Evolutionary conservation across 2,329 filamentous ascomycete species (phyloP), one percentile per base, ranked within the genome.

Genomic region (Ophiosphaerella narmari): DNA sequence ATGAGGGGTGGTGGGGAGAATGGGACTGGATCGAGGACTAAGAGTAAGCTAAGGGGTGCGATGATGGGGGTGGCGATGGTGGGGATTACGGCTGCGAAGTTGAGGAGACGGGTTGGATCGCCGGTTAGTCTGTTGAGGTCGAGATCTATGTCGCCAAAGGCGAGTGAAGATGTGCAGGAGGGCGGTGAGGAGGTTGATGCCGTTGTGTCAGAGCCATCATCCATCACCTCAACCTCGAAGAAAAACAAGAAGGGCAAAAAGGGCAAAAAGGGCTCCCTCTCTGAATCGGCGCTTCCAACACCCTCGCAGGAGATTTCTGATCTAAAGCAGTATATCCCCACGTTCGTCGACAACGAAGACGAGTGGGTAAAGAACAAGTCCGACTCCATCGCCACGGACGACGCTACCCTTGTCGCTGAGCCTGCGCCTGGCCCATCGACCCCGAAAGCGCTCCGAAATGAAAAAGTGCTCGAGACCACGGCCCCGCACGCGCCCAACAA

Each of bases 391-490:
- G 47, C 63, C 41, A 66, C 65, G 1, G 67, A 71, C 42, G 67
- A 68, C 36, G 65, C 62, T 43, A 71, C 67, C 2, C 63, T 72
- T 35, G 62, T 72, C 13, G 68, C 63, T 29, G 67, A 71, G 11
- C 54, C 63, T 2, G 44, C 43, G 18, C 31, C 52, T 32, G 51
- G 46, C 7, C 46, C 58, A n/a, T 46, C 46, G 3, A 43, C 23
- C 26, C 34, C 37, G 4, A 72, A 70, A 39, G 60, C 62, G n/a
- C 43, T 59, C 32, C 58, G 50, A 5, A 41, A 52, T 14, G 60
- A 68, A 44, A 71, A 72, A 43, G 41, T 70, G 11, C 41, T 68
- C 5, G 65, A 68, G n/a, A 54, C 39, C 26, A 72, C 67, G 0
- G 50, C 53, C 8, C 66, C 66, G 1, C 42, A 39, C 1, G 52